These are phyloP conservation scores for Solanum stenotomum DNA, from an alignment of 257 asterid species.

Conservation along the genomic window DNA sequence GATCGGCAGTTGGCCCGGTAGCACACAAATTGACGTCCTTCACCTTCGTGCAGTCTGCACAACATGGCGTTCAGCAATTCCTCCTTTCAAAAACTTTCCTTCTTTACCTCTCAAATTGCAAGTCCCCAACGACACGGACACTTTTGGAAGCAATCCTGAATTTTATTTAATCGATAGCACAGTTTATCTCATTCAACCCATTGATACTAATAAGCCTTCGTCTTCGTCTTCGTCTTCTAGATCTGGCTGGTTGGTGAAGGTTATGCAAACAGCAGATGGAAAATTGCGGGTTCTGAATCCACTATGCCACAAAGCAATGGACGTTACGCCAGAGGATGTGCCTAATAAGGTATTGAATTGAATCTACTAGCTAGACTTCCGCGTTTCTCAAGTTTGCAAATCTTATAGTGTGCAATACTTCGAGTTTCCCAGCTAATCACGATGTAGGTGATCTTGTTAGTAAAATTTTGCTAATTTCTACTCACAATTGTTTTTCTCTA, in stretches of 20 bases:
- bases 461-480: not conserved
- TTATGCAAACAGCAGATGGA: not conserved
- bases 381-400: not conserved
- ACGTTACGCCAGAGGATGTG: not conserved
- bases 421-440: not conserved
- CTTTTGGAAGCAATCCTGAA: not conserved
- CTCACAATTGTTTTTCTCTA: not conserved
- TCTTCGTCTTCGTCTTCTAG: not conserved
- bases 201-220: not conserved
- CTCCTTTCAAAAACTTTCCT: no score
- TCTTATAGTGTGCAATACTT: not conserved
- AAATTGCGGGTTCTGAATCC: not conserved
- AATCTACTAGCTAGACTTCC: not conserved
- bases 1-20: not conserved
- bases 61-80: no score
- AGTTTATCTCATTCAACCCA: not conserved
- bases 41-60: not conserved
- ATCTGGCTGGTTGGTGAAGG: not conserved
- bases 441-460: not conserved
- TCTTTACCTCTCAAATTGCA: not conserved
- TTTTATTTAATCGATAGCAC: not conserved
- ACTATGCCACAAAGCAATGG: not conserved
- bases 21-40: not conserved
- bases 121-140: not conserved
- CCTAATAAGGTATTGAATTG: not conserved